Evolutionary conservation across 2,329 filamentous ascomycete genomes (phyloP).

Genomic region (Pseudophaeomoniella oleicola): DNA sequence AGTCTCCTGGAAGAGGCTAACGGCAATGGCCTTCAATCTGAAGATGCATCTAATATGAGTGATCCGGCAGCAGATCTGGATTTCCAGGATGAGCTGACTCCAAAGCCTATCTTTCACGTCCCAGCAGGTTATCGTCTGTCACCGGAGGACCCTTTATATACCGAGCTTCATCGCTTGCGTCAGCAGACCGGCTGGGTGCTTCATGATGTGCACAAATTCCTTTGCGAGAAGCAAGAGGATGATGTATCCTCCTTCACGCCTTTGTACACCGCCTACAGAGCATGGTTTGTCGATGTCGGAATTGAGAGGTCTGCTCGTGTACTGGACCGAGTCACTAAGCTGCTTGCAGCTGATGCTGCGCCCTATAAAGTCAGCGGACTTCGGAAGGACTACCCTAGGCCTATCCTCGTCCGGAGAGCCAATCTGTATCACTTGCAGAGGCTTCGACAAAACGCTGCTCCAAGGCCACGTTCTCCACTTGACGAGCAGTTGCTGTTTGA

Average conservation of each 20-base stretch:
- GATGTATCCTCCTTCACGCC: slow-evolving; percentile 92
- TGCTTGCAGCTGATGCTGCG: slow-evolving; percentile 74
- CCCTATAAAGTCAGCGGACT: slow-evolving; percentile 91
- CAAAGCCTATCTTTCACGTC: slow-evolving; percentile 77
- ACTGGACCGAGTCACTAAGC: slow-evolving; percentile 68
- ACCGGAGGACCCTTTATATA: slow-evolving; percentile 49
- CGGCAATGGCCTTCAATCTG: slow-evolving; percentile 10
- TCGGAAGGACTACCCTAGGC: slow-evolving; percentile 81
- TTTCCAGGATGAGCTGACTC: slow-evolving; percentile 41
- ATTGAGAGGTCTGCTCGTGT: slow-evolving; percentile 92
- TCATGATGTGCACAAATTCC: slow-evolving; percentile 70
- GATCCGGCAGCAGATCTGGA: slow-evolving; percentile 35
- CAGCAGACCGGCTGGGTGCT: slow-evolving; percentile 67
- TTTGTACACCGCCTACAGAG: slow-evolving; percentile 79
- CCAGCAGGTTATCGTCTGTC: slow-evolving; percentile 72
- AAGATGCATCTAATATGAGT: slow-evolving; percentile 12
- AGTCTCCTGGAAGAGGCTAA: slow-evolving; percentile 25
- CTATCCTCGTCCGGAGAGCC: slow-evolving; percentile 79
- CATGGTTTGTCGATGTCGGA: slow-evolving; percentile 95
- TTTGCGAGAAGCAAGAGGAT: slow-evolving; percentile 75
- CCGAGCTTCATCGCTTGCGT: slow-evolving; percentile 64
- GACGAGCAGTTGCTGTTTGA: slow-evolving; percentile 77
- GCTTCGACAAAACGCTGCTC: slow-evolving; percentile 83
- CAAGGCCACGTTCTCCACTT: slow-evolving; percentile 75
- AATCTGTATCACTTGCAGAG: slow-evolving; percentile 90